A percentile compares a stretch with the other conserved stretches of the same genome.
Conservation (phyloP, 2,329 filamentous ascomycete genomes). For the Paecilomyces dactylethromorphus region DNA sequence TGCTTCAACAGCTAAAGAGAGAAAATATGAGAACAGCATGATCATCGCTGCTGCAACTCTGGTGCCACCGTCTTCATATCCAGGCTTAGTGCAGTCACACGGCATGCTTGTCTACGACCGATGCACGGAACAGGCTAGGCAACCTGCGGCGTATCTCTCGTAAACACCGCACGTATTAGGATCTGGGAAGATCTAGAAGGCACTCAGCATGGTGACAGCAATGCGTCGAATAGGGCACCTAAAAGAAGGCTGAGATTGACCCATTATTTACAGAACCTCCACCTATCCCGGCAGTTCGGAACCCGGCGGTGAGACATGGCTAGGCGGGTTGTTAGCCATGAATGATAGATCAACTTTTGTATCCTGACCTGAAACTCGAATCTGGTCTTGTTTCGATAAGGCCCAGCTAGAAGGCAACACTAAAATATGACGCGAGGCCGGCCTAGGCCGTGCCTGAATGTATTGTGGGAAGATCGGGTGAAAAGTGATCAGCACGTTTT, state of each 20-base stretch:
- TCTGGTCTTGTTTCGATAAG: neutral
- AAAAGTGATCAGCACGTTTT: neutral
- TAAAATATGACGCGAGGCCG: neutral
- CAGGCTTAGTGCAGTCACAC: no score
- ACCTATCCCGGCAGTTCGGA: neutral
- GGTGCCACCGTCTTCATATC: neutral
- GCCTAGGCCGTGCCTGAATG: slow-evolving; percentile 1
- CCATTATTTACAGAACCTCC: neutral
- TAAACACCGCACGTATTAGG: no score
- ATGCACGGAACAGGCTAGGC: neutral
- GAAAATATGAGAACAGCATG: neutral
- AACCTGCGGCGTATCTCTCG: neutral
- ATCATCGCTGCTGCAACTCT: neutral
- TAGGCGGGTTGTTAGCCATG: neutral
- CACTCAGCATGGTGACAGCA: neutral
- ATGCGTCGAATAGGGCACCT: neutral
- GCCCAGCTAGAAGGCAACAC: neutral
- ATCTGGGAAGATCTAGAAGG: no score
- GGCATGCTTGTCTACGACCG: neutral
- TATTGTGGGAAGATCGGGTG: neutral
- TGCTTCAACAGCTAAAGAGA: neutral
- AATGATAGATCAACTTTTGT: neutral
- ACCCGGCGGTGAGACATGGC: neutral
- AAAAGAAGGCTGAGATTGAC: neutral
- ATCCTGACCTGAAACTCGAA: neutral